Evolutionary conservation across 2,329 filamentous ascomycete species (phyloP).

Genomic region (Bipolaris gigantea): DNA sequence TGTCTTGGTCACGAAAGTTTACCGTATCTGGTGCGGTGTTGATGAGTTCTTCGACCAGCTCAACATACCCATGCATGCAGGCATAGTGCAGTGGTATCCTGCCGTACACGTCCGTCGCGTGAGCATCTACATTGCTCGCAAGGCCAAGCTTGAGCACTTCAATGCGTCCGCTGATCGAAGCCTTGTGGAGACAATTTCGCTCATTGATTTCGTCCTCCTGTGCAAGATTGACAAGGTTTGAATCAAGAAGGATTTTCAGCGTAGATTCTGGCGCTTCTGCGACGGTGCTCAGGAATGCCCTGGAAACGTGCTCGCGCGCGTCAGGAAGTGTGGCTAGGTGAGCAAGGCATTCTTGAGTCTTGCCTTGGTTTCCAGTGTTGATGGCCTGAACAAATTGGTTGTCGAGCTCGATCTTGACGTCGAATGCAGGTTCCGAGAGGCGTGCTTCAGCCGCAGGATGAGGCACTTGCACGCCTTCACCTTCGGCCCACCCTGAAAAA

Average conservation of each 20-base stretch:
- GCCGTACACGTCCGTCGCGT: constrained; percentile 88
- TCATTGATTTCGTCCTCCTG: constrained; percentile 98
- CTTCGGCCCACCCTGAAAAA: constrained; percentile 94
- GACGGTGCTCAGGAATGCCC: constrained; percentile 87
- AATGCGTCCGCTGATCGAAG: constrained; percentile 87
- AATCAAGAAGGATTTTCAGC: constrained; percentile 75
- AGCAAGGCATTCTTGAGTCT: constrained; percentile 77
- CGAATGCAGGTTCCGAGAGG: constrained; percentile 35
- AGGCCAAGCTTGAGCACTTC: constrained; percentile 78
- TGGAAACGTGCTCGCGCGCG: constrained; percentile 75
- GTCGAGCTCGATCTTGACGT: constrained; percentile 88
- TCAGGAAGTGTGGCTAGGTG: constrained; percentile 67
- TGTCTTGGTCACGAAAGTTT: constrained; percentile 90
- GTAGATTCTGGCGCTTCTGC: constrained; percentile 80
- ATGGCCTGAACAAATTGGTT: constrained; percentile 86
- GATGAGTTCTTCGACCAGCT: constrained; percentile 77
- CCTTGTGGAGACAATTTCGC: constrained; percentile 92
- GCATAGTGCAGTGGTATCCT: constrained; percentile 93
- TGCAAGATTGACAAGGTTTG: constrained; percentile 81
- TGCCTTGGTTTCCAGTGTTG: constrained; percentile 75
- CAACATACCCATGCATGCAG: constrained; percentile 87
- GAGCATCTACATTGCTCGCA: constrained; percentile 73
- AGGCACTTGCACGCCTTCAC: constrained; percentile 81
- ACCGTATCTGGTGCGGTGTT: constrained; percentile 72
- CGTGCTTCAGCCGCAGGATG: constrained; percentile 35